phyloP scores from a whole-genome alignment of 176 grass and related monocot species.

The Oryza rufipogon region DNA sequence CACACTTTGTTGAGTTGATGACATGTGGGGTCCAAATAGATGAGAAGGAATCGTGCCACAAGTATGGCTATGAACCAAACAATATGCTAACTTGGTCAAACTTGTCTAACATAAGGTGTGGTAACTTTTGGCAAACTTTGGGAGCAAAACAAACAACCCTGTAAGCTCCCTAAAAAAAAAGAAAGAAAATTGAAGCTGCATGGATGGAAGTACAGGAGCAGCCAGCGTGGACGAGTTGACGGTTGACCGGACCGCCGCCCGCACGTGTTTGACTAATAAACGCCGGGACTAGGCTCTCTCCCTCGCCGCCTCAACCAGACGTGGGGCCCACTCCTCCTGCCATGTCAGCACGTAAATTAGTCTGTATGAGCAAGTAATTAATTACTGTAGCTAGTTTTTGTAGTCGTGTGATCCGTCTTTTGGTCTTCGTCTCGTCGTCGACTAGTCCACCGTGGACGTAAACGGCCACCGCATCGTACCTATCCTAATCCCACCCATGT shows the following conservation, averaged over 20 bases:
- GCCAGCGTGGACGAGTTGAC: constrained; percentile 12
- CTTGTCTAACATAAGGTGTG: no score
- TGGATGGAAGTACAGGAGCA: background rate
- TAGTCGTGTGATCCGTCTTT: background rate
- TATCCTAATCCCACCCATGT: background rate
- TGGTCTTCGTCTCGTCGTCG: background rate
- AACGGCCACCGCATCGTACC: background rate
- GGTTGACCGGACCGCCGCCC: constrained; percentile 25
- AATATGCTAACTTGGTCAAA: no score
- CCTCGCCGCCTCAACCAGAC: background rate
- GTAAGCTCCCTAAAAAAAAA: background rate
- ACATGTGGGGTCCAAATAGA: no score
- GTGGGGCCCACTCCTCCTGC: background rate
- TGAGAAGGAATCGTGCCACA: no score
- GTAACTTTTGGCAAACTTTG: no score
- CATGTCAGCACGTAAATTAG: background rate
- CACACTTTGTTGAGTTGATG: no score
- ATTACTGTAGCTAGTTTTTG: background rate
- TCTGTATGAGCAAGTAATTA: no score
- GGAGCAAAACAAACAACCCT: no score
- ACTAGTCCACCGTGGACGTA: background rate
- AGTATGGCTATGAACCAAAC: no score
- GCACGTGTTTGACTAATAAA: constrained; percentile 45
- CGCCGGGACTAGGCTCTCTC: background rate
- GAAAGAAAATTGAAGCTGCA: background rate